These are phyloP conservation scores for Colletotrichum endophyticum DNA, from an alignment of 2,329 filamentous ascomycete genomes.

Conservation along the genomic window DNA sequence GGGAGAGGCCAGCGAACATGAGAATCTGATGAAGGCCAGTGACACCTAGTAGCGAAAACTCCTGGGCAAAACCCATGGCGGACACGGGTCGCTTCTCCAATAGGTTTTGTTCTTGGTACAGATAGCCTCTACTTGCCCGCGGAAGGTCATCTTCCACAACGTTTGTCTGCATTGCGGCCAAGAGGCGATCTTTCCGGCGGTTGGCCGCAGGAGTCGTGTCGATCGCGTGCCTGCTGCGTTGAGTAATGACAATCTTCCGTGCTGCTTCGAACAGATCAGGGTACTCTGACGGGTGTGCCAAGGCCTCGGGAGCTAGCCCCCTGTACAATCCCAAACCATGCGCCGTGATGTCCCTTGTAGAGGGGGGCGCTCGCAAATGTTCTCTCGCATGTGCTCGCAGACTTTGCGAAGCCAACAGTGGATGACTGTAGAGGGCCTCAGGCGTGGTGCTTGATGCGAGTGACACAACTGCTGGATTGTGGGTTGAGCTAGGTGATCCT, in stretches of 20 bases:
- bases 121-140: background rate
- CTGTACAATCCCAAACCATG: background rate
- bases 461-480: background rate
- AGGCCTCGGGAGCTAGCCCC: background rate
- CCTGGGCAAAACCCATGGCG: background rate
- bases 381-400: background rate
- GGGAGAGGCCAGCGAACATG: background rate
- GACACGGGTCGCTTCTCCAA: background rate
- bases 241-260: background rate
- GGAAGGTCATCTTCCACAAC: background rate
- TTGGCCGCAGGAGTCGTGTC: background rate
- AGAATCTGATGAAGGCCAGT: background rate
- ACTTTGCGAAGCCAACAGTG: background rate
- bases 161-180: background rate
- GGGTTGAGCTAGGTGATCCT: background rate
- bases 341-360: background rate
- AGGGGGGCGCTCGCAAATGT: background rate
- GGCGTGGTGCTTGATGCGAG: background rate
- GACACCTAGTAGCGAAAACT: background rate
- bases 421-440: background rate
- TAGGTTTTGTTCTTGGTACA: background rate
- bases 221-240: background rate
- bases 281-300: background rate
- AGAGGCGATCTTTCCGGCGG: background rate
- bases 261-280: background rate